These are phyloP conservation scores for Hypomyces rosellus DNA, from an alignment of 2,329 filamentous ascomycete genomes.

Conservation along the genomic window DNA sequence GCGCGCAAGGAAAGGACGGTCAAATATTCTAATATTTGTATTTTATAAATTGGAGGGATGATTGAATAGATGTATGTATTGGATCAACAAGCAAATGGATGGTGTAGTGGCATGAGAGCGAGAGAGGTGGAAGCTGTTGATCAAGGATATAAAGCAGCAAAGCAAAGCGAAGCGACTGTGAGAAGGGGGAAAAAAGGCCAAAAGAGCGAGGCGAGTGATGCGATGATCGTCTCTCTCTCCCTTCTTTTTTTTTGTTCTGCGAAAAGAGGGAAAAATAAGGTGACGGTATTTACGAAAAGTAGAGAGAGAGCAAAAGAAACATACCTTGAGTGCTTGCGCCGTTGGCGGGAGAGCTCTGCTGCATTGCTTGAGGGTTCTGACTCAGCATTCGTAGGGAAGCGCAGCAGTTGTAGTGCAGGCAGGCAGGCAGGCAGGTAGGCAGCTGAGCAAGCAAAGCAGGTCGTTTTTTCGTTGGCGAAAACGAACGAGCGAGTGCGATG, in stretches of 20 bases:
- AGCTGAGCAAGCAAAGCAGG: neutral
- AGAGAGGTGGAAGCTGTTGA: too few relatives aligned
- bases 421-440: too few relatives aligned
- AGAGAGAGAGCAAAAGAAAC: neutral
- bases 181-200: neutral
- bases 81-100: too few relatives aligned
- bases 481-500: too few relatives aligned
- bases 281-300: neutral
- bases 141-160: neutral
- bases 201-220: neutral
- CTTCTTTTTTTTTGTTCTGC: too few relatives aligned
- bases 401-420: neutral
- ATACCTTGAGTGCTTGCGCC: slow-evolving; percentile 14
- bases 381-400: slow-evolving; percentile 10
- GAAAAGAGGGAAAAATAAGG: too few relatives aligned
- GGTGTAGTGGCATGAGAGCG: too few relatives aligned
- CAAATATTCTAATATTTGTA: too few relatives aligned
- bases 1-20: neutral
- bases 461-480: too few relatives aligned
- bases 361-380: slow-evolving; percentile 15
- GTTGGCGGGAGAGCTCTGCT: slow-evolving; percentile 13
- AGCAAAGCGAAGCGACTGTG: neutral
- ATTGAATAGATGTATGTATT: too few relatives aligned
- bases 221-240: too few relatives aligned
- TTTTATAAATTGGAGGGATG: too few relatives aligned